Evolutionary conservation across 2,329 filamentous ascomycete genomes (phyloP).

Genomic region (Gaeumannomyces sp.): DNA sequence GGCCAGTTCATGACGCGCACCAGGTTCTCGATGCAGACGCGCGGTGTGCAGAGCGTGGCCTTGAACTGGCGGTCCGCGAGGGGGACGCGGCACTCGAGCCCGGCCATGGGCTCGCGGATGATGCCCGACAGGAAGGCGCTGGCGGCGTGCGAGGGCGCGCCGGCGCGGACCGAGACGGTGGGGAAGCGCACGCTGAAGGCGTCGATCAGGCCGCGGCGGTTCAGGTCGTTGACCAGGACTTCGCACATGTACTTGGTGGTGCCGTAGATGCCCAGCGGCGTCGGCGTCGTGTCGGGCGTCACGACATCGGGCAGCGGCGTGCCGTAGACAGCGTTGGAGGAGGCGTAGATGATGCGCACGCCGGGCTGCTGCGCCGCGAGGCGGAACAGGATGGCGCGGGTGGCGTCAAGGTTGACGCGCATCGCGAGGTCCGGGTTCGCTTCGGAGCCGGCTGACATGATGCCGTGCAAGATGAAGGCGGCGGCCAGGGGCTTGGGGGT

Average conservation of each 20-base stretch:
- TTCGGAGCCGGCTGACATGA: conserved; percentile 61
- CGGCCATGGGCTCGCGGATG: conserved; percentile 55
- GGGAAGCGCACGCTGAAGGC: conserved; percentile 54
- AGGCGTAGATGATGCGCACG: conserved; percentile 53
- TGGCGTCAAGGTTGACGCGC: conserved; percentile 55
- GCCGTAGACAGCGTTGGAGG: conserved; percentile 58
- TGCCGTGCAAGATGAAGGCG: conserved; percentile 58
- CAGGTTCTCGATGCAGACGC: conserved; percentile 46
- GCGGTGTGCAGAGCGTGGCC: conserved; percentile 49
- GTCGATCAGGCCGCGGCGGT: conserved; percentile 50
- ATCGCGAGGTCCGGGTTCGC: conserved; percentile 54
- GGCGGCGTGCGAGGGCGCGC: conserved; percentile 54
- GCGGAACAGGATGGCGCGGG: conserved; percentile 42
- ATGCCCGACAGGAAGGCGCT: conserved; percentile 59
- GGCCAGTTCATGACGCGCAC: conserved; percentile 36
- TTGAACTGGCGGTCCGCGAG: conserved; percentile 42
- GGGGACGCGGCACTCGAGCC: conserved; percentile 46
- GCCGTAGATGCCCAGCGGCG: conserved; percentile 57
- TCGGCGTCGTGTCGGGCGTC: conserved; percentile 44
- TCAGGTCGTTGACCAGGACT: conserved; percentile 57
- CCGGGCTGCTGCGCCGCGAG: conserved; percentile 44
- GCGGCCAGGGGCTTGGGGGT: conserved; percentile 39
- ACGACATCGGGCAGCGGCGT: conserved; percentile 48
- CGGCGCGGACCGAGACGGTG: conserved; percentile 55
- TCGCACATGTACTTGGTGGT: conserved; percentile 59